Percentiles rank a stretch among this genome's conserved stretches.
phyloP scores from a whole-genome alignment of 2,329 filamentous ascomycete species.

The Orbilia oligospora region DNA sequence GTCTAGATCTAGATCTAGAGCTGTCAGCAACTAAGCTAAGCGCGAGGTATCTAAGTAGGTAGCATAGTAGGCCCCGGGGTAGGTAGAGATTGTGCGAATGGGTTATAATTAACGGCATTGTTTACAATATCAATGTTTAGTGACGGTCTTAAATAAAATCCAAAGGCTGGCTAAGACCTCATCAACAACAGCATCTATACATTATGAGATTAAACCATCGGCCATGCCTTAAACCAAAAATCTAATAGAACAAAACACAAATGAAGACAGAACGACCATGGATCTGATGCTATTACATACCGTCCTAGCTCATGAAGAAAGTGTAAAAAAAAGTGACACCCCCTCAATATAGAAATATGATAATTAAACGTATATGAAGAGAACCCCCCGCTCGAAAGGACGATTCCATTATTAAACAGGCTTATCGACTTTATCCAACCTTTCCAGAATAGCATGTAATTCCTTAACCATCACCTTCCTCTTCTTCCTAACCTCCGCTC shows the following conservation, averaged over 20 bases:
- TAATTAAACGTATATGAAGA: not conserved
- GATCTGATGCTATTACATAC: not conserved
- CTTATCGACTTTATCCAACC: constrained; percentile 72
- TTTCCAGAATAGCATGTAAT: constrained; percentile 77
- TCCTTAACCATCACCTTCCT: constrained; percentile 81
- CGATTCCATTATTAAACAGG: constrained; percentile 3
- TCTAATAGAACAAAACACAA: not conserved
- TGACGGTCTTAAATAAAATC: too few relatives aligned
- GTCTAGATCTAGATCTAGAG: not conserved
- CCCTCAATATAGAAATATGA: not conserved
- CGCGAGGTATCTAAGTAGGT: too few relatives aligned
- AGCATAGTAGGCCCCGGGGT: too few relatives aligned
- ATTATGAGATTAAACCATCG: constrained; percentile 1
- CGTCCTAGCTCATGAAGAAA: constrained; percentile 6
- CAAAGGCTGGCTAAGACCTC: too few relatives aligned
- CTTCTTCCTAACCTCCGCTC: constrained; percentile 73
- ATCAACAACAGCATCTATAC: not conserved
- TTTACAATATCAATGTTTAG: too few relatives aligned
- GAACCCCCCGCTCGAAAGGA: too few relatives aligned
- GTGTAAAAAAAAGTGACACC: not conserved
- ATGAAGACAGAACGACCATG: not conserved
- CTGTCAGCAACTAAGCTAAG: too few relatives aligned
- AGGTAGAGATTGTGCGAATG: too few relatives aligned
- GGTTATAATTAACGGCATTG: too few relatives aligned
- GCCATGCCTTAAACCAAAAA: not conserved